A percentile compares a stretch with the other conserved stretches of the same genome.
Evolutionary conservation across 2,329 filamentous ascomycete genomes (phyloP).

Genomic region (Nectriaceae sp.): DNA sequence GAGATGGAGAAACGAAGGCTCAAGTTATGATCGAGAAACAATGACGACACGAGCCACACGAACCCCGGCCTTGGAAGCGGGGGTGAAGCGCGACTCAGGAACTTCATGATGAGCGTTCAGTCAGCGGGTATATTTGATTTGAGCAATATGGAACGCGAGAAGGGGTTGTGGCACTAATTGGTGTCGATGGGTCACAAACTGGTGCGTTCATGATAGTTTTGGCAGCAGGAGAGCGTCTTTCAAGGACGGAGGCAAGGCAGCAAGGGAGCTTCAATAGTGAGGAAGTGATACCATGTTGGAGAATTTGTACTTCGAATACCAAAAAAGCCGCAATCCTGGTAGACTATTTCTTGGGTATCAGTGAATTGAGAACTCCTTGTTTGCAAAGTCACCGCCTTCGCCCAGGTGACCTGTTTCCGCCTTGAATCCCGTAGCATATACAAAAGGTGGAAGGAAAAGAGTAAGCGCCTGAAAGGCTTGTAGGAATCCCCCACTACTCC

Average conservation of each 20-base stretch:
- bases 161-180: neutral
- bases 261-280: no score
- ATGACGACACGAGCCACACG: neutral
- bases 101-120: neutral
- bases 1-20: constrained; percentile 37
- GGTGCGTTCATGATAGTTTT: no score
- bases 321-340: no score
- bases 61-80: neutral
- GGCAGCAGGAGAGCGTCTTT: no score
- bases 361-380: constrained; percentile 22
- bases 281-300: no score
- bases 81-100: neutral
- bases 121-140: neutral
- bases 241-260: no score
- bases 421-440: constrained; percentile 15
- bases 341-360: constrained; percentile 14
- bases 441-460: constrained; percentile 17
- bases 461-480: constrained; percentile 3
- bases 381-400: constrained; percentile 27
- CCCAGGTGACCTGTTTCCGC: constrained; percentile 21
- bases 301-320: no score
- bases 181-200: no score
- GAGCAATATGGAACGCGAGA: neutral
- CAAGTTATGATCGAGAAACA: constrained; percentile 37
- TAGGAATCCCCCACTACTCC: neutral